These are phyloP conservation scores for Beauveria pseudobassiana DNA, from an alignment of 2,329 filamentous ascomycete species.

Conservation along the genomic window DNA sequence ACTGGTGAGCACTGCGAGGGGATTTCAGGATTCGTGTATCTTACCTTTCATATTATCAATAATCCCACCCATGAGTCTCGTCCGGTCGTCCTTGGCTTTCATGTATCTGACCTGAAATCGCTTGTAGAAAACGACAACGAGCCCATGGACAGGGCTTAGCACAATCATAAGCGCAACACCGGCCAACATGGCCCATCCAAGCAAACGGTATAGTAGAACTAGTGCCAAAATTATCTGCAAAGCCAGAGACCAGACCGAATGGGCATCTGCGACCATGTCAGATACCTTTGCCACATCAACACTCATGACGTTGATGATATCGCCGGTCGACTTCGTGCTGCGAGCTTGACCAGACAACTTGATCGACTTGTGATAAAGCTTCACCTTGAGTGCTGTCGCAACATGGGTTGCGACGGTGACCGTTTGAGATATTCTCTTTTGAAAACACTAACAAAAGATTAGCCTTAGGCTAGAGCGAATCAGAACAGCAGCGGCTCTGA, in stretches of 20 bases:
- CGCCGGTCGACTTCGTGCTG: constrained; percentile 74
- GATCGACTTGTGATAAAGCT: constrained; percentile 81
- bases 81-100: constrained; percentile 89
- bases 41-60: constrained; percentile 89
- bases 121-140: constrained; percentile 83
- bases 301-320: constrained; percentile 95
- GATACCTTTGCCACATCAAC: constrained; percentile 85
- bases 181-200: constrained; percentile 82
- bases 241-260: constrained; percentile 84
- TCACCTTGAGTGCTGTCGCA: constrained; percentile 72
- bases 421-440: constrained; percentile 7
- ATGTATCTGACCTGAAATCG: constrained; percentile 82
- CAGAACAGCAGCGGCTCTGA: constrained; percentile 5
- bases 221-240: constrained; percentile 89
- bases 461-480: constrained; percentile 8
- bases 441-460: constrained; percentile 31
- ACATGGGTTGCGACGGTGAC: constrained; percentile 66
- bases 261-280: constrained; percentile 81
- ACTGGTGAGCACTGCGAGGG: constrained; percentile 7
- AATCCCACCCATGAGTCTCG: constrained; percentile 82
- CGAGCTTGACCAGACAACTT: constrained; percentile 81
- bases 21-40: constrained; percentile 8
- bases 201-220: constrained; percentile 83
- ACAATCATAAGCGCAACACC: constrained; percentile 83
- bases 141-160: constrained; percentile 85